A percentile compares a stretch with the other conserved stretches of the same genome.
phyloP scores from a whole-genome alignment of 768 basidiomycete genomes.

The Leucosporidium scottii region DNA sequence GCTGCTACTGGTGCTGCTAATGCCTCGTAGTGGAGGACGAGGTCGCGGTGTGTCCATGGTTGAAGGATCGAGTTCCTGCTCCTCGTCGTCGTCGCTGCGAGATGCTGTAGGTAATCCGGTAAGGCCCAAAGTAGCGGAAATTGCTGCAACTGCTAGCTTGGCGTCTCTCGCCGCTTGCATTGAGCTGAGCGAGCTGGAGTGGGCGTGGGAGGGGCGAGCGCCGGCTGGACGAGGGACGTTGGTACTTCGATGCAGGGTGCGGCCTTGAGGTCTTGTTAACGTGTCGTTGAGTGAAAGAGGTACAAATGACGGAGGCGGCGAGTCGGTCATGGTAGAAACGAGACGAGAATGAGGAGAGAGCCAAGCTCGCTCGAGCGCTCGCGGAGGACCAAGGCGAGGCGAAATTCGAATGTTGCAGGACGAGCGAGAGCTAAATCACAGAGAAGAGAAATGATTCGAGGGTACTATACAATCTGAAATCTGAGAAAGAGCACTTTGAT shows the following conservation, averaged over 20 bases:
- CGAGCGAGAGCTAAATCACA: neutral
- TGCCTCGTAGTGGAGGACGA: too few species aligned
- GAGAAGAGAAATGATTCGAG: neutral
- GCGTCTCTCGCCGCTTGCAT: too few species aligned
- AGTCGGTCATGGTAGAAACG: neutral
- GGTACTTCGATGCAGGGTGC: neutral
- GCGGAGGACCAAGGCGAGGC: neutral
- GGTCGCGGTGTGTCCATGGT: too few species aligned
- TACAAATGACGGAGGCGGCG: neutral
- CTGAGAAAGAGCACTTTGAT: neutral
- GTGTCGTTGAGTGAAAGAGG: neutral
- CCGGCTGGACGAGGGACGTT: neutral
- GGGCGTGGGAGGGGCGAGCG: slow-evolving; percentile 2
- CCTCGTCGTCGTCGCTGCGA: neutral
- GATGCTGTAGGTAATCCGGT: neutral
- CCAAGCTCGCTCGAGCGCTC: neutral
- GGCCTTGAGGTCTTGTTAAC: neutral
- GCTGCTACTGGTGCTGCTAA: neutral
- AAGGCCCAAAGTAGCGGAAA: too few species aligned
- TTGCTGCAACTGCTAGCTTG: too few species aligned
- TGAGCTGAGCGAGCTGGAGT: neutral
- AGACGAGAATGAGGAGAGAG: neutral
- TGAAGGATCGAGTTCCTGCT: neutral
- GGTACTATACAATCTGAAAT: neutral
- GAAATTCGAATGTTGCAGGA: neutral